Evolutionary conservation across 345 rosid genomes (phyloP), one percentile per base, ranked within the genome.

Genomic region (Eucalyptus marginata): DNA sequence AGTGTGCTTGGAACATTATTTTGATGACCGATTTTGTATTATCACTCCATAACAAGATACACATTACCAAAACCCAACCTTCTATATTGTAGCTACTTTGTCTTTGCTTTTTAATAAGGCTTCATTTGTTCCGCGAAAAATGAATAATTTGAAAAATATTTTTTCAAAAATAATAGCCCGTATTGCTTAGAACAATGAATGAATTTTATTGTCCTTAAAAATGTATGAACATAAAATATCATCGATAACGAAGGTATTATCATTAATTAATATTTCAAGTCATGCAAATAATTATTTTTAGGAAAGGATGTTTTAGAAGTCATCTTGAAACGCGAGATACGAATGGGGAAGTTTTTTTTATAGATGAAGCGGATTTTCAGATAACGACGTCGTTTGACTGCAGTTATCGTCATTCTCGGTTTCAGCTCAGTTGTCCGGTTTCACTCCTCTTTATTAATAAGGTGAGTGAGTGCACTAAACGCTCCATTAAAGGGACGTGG

Each of bases 81-180:
- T 76, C 2, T 40, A 9, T 10, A 1, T 11, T 2, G 25, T 40
- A 76, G 10, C 16, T 40, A 20, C 29, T 36, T 20, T 3, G 3
- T 40, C 47, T 76, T 20, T 76, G 5, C 15, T 76, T 40, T 7
- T 76, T 76, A 76, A 40, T 40, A 40, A 76, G 13, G 8, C 1
- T 76, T 11, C 0, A 1, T 14, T 14, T 64, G 9, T n/a, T 7
- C 3, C 0, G 13, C 0, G 3, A 1, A 22, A 36, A 36, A 36
- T 20, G 2, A 76, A 43, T 10, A 2, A 76, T 76, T 68, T 10
- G 16, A 2, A 40, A 20, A 76, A 3, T 10, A 2, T 5, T 71
- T 76, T 20, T 0, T 4, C 0, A 40, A 76, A 10, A 11, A 40
- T 40, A 76, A 76, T 20, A 11, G 5, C 5, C 1, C 10, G 3